Conservation (phyloP, 805 yeast species). For the Nadsonia fulvescens region DNA sequence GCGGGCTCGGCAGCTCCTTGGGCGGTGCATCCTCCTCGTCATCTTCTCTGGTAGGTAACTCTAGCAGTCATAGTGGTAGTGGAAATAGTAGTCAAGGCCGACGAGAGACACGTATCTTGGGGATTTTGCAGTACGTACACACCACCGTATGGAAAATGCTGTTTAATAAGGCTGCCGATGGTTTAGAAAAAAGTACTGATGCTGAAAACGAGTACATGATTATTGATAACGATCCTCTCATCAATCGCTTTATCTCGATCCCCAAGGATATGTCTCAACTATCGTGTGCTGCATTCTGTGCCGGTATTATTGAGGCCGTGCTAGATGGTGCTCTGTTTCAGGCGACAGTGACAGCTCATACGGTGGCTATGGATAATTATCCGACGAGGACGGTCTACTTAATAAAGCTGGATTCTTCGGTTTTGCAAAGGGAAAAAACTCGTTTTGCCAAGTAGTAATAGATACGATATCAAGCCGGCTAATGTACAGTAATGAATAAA, state of each 20-base stretch:
- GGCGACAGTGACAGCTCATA: slow-evolving; percentile 70
- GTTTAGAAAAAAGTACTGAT: slow-evolving; percentile 53
- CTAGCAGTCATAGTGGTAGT: slow-evolving; percentile 22
- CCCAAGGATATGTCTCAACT: slow-evolving; percentile 66
- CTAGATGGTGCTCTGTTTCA: slow-evolving; percentile 55
- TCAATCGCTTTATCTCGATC: slow-evolving; percentile 54
- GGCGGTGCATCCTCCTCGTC: slow-evolving; percentile 3
- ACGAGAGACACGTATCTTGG: slow-evolving; percentile 48
- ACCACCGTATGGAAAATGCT: slow-evolving; percentile 54
- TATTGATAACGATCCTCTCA: slow-evolving; percentile 52
- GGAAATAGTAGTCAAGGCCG: too few relatives aligned
- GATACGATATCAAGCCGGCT: too few relatives aligned
- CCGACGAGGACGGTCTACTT: slow-evolving; percentile 62
- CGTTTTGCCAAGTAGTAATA: too few relatives aligned
- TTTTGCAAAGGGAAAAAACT: too few relatives aligned
- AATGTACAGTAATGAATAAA: too few relatives aligned
- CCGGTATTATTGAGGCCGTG: slow-evolving; percentile 74
- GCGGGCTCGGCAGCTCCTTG: too few relatives aligned
- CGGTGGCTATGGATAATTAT: slow-evolving; percentile 38
- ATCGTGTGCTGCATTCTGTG: slow-evolving; percentile 68
- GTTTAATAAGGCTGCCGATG: slow-evolving; percentile 61
- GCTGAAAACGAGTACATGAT: slow-evolving; percentile 61
- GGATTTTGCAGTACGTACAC: slow-evolving; percentile 54
- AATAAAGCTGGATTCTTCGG: slow-evolving; percentile 59
- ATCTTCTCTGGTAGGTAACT: slow-evolving; percentile 27